Percentiles rank a stretch among this genome's conserved stretches.
These are phyloP conservation scores for Ophiosphaerella narmari DNA, from an alignment of 2,329 filamentous ascomycete species.

Conservation along the genomic window DNA sequence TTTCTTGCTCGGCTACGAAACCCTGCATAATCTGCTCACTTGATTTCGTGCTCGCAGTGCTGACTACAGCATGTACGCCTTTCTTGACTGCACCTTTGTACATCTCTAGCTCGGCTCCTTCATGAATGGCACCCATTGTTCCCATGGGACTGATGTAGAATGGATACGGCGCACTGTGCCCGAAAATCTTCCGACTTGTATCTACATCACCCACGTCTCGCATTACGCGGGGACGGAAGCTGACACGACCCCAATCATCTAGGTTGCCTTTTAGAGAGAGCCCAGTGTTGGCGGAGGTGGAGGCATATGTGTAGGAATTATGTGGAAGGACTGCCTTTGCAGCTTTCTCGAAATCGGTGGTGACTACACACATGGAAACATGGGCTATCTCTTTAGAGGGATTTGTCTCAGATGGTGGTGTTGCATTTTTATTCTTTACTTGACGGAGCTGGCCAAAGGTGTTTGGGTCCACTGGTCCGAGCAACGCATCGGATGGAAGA, in stretches of 20 bases:
- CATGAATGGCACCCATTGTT: conserved; percentile 41
- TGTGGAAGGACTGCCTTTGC: conserved; percentile 39
- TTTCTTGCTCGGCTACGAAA: conserved; percentile 29
- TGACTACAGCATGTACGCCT: conserved; percentile 43
- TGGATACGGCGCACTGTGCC: conserved; percentile 38
- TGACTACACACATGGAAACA: conserved; percentile 35
- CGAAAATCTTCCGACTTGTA: conserved; percentile 39
- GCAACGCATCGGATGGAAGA: conserved; percentile 29
- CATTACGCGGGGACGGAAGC: conserved; percentile 43
- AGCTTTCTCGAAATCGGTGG: conserved; percentile 39
- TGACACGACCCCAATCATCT: conserved; percentile 42
- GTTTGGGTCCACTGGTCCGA: conserved; percentile 39
- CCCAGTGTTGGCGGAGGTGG: conserved; percentile 41
- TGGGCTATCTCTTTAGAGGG: conserved; percentile 33
- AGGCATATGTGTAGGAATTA: conserved; percentile 42
- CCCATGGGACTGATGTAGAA: conserved; percentile 49
- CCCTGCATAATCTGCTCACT: conserved; percentile 41
- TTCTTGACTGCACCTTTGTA: conserved; percentile 41
- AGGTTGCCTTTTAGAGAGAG: conserved; percentile 37
- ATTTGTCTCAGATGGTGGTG: conserved; percentile 20
- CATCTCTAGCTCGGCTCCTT: conserved; percentile 44
- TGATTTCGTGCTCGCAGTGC: conserved; percentile 39
- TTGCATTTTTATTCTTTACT: conserved; percentile 25
- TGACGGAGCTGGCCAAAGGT: conserved; percentile 33
- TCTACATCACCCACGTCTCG: conserved; percentile 42